These are phyloP conservation scores for Noccaea bulbosa DNA, from an alignment of 345 rosid species.

Conservation along the genomic window DNA sequence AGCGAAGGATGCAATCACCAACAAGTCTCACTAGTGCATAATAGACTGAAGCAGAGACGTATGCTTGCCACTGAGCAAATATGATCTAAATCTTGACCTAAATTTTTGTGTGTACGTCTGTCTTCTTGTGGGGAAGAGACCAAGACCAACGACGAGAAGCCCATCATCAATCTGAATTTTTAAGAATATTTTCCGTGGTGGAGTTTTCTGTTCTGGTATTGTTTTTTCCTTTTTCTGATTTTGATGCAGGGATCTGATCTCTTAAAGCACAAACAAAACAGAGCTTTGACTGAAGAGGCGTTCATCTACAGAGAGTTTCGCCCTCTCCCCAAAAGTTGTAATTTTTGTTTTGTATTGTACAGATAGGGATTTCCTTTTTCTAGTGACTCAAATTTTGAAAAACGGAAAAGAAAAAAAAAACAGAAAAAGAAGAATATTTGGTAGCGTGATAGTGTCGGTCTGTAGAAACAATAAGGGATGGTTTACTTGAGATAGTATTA, in stretches of 20 bases:
- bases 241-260: conserved; percentile 31
- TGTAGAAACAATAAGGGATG: conserved; percentile 57
- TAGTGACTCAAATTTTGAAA: conserved; percentile 14
- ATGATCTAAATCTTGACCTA: conserved; percentile 31
- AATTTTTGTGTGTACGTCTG: conserved; percentile 19
- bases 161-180: conserved; percentile 29
- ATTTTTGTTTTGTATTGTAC: conserved; percentile 14
- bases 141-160: conserved; percentile 35
- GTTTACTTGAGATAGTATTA: conserved; percentile 23
- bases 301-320: conserved; percentile 29
- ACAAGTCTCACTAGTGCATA: conserved; percentile 28
- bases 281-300: conserved; percentile 43
- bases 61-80: conserved; percentile 27
- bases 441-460: conserved; percentile 24
- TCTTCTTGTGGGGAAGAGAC: conserved; percentile 31
- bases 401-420: neutral
- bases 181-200: conserved; percentile 32
- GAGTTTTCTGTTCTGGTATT: conserved; percentile 26
- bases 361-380: conserved; percentile 37
- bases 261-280: conserved; percentile 27
- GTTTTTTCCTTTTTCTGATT: neutral
- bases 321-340: conserved; percentile 37
- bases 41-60: conserved; percentile 21
- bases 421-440: neutral
- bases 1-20: conserved; percentile 49